Conservation (phyloP, 1,139 yeast species). For the Taphrina betulina region DNA sequence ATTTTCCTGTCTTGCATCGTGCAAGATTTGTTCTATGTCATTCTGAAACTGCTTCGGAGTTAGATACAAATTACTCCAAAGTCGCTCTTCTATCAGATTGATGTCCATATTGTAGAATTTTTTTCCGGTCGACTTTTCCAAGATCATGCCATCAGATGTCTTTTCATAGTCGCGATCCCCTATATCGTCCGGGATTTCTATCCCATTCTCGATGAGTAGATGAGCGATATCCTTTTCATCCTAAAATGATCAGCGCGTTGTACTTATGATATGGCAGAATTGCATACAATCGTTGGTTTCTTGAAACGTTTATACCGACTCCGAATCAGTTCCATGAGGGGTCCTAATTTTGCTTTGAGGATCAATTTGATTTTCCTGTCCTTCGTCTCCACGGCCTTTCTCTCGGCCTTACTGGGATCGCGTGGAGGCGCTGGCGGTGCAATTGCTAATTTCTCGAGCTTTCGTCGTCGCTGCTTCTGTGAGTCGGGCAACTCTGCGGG, state of each 20-base stretch:
- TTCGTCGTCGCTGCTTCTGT: slow-evolving; percentile 45
- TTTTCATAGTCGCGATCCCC: slow-evolving; percentile 54
- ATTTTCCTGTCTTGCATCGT: slow-evolving; percentile 69
- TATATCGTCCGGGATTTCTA: slow-evolving; percentile 36
- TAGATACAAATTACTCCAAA: slow-evolving; percentile 95
- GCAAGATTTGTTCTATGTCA: slow-evolving; percentile 79
- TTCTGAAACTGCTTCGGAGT: slow-evolving; percentile 87
- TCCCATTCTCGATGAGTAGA: slow-evolving; percentile 29
- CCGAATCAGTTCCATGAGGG: slow-evolving; percentile 85
- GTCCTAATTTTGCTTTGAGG: slow-evolving; percentile 78
- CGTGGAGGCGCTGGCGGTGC: slow-evolving; percentile 45
- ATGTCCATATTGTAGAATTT: slow-evolving; percentile 83
- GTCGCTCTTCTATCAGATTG: slow-evolving; percentile 87
- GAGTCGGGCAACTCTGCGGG: slow-evolving; percentile 56
- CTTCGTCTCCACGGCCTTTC: slow-evolving; percentile 59
- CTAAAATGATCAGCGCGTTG: too few species aligned
- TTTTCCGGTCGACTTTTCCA: slow-evolving; percentile 72
- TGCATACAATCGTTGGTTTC: slow-evolving; percentile 70
- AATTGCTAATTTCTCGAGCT: slow-evolving; percentile 49
- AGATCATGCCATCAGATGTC: slow-evolving; percentile 69
- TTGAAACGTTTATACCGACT: slow-evolving; percentile 82
- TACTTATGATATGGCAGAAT: too few species aligned
- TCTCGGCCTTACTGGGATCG: slow-evolving; percentile 40
- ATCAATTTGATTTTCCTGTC: slow-evolving; percentile 83
- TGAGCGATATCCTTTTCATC: slow-evolving; percentile 24